phyloP scores from a whole-genome alignment of 805 yeast species.

The Suhomyces kilbournensis region DNA sequence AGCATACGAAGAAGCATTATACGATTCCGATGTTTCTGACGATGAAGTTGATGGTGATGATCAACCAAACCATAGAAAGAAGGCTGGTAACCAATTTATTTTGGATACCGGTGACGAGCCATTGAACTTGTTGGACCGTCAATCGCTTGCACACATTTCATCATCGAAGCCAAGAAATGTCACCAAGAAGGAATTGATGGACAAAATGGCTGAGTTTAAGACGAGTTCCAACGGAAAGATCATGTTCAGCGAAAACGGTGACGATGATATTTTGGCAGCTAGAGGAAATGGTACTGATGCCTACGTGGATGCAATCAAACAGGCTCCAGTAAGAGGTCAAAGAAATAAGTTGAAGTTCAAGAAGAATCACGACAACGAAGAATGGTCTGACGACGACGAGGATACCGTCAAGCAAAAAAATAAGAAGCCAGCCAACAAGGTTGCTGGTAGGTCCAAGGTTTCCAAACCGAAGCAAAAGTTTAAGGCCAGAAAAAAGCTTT shows the following conservation, averaged over 20 bases:
- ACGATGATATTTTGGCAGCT: slow-evolving; percentile 35
- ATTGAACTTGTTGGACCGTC: slow-evolving; percentile 81
- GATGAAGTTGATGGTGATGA: slow-evolving; percentile 55
- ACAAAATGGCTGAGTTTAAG: slow-evolving; percentile 39
- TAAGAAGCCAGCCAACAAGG: slow-evolving; percentile 6
- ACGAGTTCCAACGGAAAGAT: slow-evolving; percentile 62
- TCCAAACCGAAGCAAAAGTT: slow-evolving; percentile 47
- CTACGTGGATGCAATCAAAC: slow-evolving; percentile 87
- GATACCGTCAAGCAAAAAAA: slow-evolving; percentile 15
- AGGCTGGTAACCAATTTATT: slow-evolving; percentile 59
- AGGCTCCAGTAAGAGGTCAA: slow-evolving; percentile 93
- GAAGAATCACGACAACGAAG: slow-evolving; percentile 52
- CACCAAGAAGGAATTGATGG: slow-evolving; percentile 41
- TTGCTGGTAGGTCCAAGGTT: slow-evolving; percentile 22
- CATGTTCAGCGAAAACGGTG: slow-evolving; percentile 52
- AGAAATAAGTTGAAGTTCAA: slow-evolving; percentile 86
- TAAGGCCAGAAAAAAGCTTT: slow-evolving; percentile 60
- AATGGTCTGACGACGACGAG: slow-evolving; percentile 46
- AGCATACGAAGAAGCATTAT: slow-evolving; percentile 89
- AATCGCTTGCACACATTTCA: slow-evolving; percentile 82
- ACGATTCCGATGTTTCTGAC: slow-evolving; percentile 65
- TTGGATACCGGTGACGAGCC: slow-evolving; percentile 76
- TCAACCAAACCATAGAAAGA: slow-evolving; percentile 23
- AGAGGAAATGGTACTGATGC: slow-evolving; percentile 73
- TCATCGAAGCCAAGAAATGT: slow-evolving; percentile 75